Evolutionary conservation across 768 basidiomycete genomes (phyloP), one percentile per base, ranked within the genome.

Genomic region (Glaciozyma antarctica): DNA sequence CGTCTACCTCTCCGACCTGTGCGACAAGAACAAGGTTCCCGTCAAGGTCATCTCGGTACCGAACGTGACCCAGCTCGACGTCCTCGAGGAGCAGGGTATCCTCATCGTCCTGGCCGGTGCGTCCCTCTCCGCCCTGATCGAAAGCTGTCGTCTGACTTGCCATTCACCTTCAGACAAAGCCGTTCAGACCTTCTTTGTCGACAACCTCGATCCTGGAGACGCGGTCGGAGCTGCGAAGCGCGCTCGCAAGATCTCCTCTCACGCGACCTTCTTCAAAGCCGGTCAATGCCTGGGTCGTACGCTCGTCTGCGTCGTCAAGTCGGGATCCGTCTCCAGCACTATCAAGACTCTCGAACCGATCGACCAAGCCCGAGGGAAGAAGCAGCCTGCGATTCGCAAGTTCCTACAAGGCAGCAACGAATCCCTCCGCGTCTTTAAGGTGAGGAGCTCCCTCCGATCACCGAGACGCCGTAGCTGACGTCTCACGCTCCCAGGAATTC

Each of bases 201-300:
- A 99, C 28, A 87, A 90, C 9, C 80, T 99, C 49, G 90, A 95
- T 72, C 86, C 87, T 2, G 83, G 84, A 72, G 95, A 99, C 73
- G 91, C 94, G 0, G 83, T 87, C 77, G 86, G 88, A 3, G 92
- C 92, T 2, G 78, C 95, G 65, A 95, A 91, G 77, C 85, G 93
- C 16, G 93, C 90, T 2, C 95, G 95, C 77, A 84, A 90, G 63
- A 91, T 98, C 73, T 89, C 94, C 0, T 88, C 90, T 0, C 93
- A 97, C 76, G 98, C 92, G 0, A 87, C 90, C 3, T 98, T 98
- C 79, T 98, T 99, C 83, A 98, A 98, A 77, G 87, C 90, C 13
- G 95, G 95, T 0, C 83, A 86, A 52, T 99, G 94, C 75, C 81
- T 98, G 30, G 90, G 88, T 45, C 84, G 86, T 64, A 88, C 89